A percentile compares a stretch with the other conserved stretches of the same genome.
Conservation (phyloP, 2,329 filamentous ascomycete species). For the Sclerotinia spermophila region DNA sequence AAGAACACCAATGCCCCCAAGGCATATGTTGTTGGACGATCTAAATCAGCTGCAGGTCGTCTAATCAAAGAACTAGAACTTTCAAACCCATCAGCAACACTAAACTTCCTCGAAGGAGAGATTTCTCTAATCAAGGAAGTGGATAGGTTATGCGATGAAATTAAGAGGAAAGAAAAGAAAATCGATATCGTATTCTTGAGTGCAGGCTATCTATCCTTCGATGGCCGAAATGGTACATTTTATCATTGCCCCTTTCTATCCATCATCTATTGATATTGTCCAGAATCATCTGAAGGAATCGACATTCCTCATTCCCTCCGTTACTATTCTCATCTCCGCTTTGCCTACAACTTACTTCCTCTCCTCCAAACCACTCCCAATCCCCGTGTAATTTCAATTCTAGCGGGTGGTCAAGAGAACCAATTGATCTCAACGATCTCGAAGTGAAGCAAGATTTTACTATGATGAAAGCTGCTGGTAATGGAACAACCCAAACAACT, state of each 20-base stretch:
- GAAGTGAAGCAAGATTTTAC: constrained; percentile 38
- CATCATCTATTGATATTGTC: constrained; percentile 16
- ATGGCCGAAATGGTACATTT: constrained; percentile 31
- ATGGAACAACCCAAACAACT: constrained; percentile 50
- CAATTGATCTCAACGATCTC: constrained; percentile 46
- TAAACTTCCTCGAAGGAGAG: constrained; percentile 49
- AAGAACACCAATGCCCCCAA: constrained; percentile 42
- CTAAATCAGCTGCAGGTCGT: constrained; percentile 35
- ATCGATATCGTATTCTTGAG: constrained; percentile 49
- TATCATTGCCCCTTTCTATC: not conserved
- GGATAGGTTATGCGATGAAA: constrained; percentile 46
- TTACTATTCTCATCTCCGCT: constrained; percentile 56
- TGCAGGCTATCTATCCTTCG: constrained; percentile 39
- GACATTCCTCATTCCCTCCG: constrained; percentile 49
- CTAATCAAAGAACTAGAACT: constrained; percentile 41
- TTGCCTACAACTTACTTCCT: constrained; percentile 55
- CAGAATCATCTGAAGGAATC: constrained; percentile 56
- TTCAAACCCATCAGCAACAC: constrained; percentile 44
- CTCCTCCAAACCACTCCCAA: constrained; percentile 45
- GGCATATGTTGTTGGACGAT: constrained; percentile 53
- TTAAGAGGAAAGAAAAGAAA: constrained; percentile 43
- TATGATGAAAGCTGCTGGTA: constrained; percentile 42
- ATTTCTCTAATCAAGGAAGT: constrained; percentile 49
- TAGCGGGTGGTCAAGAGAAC: constrained; percentile 51
- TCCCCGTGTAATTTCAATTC: constrained; percentile 52